These are phyloP conservation scores for Pseudogymnoascus sp. DNA, from an alignment of 2,329 filamentous ascomycete genomes.

Conservation along the genomic window DNA sequence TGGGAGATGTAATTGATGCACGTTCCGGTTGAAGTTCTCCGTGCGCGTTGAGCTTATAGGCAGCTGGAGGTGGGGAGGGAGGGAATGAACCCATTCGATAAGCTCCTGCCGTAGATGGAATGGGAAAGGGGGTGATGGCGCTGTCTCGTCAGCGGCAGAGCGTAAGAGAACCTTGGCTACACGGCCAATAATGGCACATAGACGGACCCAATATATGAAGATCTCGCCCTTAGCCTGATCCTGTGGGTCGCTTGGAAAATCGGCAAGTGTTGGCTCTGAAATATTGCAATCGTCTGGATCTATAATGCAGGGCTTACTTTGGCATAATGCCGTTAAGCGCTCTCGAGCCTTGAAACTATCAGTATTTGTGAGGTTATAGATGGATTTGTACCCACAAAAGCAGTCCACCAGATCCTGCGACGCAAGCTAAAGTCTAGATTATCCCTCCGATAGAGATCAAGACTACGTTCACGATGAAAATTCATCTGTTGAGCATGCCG, in stretches of 20 bases:
- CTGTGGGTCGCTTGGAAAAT: conserved; percentile 30
- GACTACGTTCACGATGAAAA: conserved; percentile 32
- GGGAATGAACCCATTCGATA: conserved; percentile 29
- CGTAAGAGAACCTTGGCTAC: conserved; percentile 32
- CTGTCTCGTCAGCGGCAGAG: conserved; percentile 7
- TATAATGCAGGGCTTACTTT: conserved; percentile 36
- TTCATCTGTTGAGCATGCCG: conserved; percentile 37
- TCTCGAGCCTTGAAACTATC: conserved; percentile 25
- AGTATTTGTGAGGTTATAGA: background rate
- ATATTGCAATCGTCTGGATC: conserved; percentile 35
- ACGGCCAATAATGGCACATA: conserved; percentile 33
- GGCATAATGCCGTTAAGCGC: conserved; percentile 34
- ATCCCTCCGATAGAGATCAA: conserved; percentile 17
- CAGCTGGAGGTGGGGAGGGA: conserved; percentile 29
- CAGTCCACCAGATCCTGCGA: conserved; percentile 35
- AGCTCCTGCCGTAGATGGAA: conserved; percentile 27
- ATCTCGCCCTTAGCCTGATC: conserved; percentile 29
- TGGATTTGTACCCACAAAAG: conserved; percentile 23
- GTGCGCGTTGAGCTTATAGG: conserved; percentile 26
- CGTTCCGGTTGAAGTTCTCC: conserved; percentile 30
- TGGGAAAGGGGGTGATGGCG: conserved; percentile 17
- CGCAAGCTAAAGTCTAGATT: conserved; percentile 23
- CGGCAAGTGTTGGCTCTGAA: conserved; percentile 29
- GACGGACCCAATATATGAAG: conserved; percentile 35
- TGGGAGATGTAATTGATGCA: conserved; percentile 35